Percentiles rank a stretch among this genome's conserved stretches.
Evolutionary conservation across 306 rosid species (phyloP).

Genomic region (Boehmeria nivea): DNA sequence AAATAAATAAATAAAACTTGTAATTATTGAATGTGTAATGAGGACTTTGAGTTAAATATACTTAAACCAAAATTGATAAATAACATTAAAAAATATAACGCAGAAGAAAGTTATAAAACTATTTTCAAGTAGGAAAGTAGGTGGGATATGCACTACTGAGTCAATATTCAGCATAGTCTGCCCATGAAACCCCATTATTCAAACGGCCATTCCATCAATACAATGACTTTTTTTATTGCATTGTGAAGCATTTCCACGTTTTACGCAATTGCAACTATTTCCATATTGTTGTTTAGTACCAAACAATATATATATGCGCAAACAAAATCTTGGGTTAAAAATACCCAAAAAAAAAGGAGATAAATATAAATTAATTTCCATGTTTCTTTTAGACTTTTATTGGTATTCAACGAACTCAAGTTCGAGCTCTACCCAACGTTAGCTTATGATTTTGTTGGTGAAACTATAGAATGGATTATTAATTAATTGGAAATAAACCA

Average conservation of each 20-base stretch:
- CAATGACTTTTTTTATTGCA: neutral
- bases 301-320: neutral
- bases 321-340: neutral
- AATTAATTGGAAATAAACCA: too few relatives aligned
- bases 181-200: conserved; percentile 1
- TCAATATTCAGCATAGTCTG: conserved; percentile 10
- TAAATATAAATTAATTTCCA: neutral
- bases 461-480: too few relatives aligned
- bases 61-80: too few relatives aligned
- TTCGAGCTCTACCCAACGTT: too few relatives aligned
- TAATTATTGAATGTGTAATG: too few relatives aligned
- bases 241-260: neutral
- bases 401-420: too few relatives aligned
- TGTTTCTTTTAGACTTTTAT: too few relatives aligned
- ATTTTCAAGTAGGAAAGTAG: neutral
- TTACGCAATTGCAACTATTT: neutral
- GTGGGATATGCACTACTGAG: neutral
- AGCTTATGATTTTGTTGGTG: too few relatives aligned
- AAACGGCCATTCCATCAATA: conserved; percentile 6
- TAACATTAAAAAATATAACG: too few relatives aligned
- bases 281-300: neutral
- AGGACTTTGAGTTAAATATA: too few relatives aligned
- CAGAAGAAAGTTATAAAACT: neutral
- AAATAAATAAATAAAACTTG: too few relatives aligned
- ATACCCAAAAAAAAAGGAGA: neutral